phyloP scores from a whole-genome alignment of 768 basidiomycete species.

The Cystobasidium tubakii region DNA sequence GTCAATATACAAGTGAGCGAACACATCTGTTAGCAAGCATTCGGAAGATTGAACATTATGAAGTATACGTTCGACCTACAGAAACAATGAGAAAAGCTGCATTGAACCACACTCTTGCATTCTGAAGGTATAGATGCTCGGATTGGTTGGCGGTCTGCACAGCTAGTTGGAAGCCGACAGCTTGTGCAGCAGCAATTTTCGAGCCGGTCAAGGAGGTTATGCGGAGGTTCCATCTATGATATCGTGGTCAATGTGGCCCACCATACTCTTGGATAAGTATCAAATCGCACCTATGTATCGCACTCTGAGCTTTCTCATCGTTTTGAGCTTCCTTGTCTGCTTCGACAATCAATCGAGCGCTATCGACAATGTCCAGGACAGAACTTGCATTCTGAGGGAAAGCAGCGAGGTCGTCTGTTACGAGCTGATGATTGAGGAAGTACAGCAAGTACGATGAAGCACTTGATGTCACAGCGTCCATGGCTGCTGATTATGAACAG shows the following conservation, averaged over 20 bases:
- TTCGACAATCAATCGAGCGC: background rate
- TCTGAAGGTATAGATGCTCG: background rate
- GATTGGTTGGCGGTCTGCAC: slow-evolving; percentile 26
- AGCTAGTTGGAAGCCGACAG: slow-evolving; percentile 24
- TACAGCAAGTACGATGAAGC: slow-evolving; percentile 20
- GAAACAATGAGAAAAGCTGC: slow-evolving; percentile 19
- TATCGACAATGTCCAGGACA: slow-evolving; percentile 20
- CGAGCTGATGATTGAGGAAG: slow-evolving; percentile 35
- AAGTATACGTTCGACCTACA: background rate
- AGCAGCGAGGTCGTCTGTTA: slow-evolving; percentile 30
- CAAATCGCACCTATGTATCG: slow-evolving; percentile 27
- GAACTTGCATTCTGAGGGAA: background rate
- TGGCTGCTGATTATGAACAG: background rate
- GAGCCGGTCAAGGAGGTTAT: slow-evolving; percentile 11
- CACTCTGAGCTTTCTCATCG: slow-evolving; percentile 25
- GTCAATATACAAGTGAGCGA: background rate
- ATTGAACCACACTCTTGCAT: slow-evolving; percentile 31
- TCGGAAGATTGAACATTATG: background rate
- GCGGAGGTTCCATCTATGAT: slow-evolving; percentile 35
- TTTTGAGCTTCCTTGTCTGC: background rate
- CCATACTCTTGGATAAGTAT: background rate
- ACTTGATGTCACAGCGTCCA: background rate
- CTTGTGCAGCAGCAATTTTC: slow-evolving; percentile 26
- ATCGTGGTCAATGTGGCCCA: background rate
- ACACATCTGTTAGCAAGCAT: background rate